Evolutionary conservation across 352 stramenopile species (phyloP).

Genomic region (Pythium angustatum): DNA sequence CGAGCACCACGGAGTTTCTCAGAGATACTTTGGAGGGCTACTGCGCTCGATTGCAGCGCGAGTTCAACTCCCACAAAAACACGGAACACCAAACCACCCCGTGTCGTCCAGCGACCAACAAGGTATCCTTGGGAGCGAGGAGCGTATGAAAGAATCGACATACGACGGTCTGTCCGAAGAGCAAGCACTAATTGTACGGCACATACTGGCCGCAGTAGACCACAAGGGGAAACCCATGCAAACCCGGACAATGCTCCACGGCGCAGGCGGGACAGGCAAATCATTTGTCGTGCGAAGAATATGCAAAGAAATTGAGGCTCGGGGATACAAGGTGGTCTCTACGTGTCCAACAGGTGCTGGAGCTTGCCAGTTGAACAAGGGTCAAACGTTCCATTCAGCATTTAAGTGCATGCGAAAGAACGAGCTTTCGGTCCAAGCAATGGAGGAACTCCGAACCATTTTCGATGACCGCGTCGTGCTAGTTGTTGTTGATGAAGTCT

Average conservation of each 20-base stretch:
- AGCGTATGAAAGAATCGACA: not conserved
- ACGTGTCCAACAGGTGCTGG: constrained; percentile 13
- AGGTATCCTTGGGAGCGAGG: not conserved
- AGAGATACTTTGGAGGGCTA: not conserved
- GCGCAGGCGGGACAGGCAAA: constrained; percentile 6
- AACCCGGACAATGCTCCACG: constrained; percentile 15
- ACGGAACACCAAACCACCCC: too few relatives aligned
- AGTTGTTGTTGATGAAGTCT: constrained; percentile 22
- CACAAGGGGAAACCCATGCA: not conserved
- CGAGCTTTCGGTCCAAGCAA: not conserved
- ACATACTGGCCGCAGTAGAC: not conserved
- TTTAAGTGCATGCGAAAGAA: not conserved
- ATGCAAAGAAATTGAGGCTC: not conserved
- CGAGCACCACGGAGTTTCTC: not conserved
- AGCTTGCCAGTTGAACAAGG: not conserved
- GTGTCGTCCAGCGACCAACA: not conserved
- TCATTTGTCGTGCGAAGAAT: constrained; percentile 7
- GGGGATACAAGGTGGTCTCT: not conserved
- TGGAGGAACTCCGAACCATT: not conserved
- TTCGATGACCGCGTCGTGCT: constrained; percentile 7
- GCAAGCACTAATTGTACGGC: constrained; percentile 3
- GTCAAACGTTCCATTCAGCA: constrained; percentile 10
- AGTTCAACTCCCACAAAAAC: too few relatives aligned
- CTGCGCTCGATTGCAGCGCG: not conserved
- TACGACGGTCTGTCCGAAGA: constrained; percentile 4